phyloP scores from a whole-genome alignment of 441 rosid species.

The Aleurites moluccanus region DNA sequence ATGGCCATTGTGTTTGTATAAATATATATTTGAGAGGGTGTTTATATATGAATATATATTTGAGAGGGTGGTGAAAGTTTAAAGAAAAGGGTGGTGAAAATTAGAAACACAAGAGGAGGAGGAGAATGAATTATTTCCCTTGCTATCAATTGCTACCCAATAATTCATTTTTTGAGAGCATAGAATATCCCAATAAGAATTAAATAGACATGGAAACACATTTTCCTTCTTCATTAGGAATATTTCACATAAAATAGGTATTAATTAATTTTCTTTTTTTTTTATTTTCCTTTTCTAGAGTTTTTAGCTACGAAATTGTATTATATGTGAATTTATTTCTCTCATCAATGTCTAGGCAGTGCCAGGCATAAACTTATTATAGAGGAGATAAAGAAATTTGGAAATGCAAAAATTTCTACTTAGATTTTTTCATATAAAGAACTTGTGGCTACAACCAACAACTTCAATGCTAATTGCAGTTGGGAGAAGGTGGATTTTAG shows the following conservation, averaged over 20 bases:
- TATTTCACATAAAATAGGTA: slow-evolving; percentile 28
- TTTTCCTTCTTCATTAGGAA: slow-evolving; percentile 30
- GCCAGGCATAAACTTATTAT: slow-evolving; percentile 59
- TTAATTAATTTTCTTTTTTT: background rate
- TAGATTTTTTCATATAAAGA: slow-evolving; percentile 55
- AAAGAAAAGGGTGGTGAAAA: too few relatives aligned
- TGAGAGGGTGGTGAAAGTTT: background rate
- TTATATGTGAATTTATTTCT: too few relatives aligned
- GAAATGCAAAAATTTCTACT: slow-evolving; percentile 62
- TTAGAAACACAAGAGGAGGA: background rate
- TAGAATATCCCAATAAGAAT: background rate
- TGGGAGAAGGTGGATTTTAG: slow-evolving; percentile 95
- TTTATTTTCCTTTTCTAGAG: background rate
- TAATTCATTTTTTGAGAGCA: slow-evolving; percentile 1
- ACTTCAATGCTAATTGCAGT: slow-evolving; percentile 48
- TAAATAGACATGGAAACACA: background rate
- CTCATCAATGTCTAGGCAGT: slow-evolving; percentile 37
- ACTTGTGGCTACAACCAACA: slow-evolving; percentile 56
- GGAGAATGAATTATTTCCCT: slow-evolving; percentile 29
- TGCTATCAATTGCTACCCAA: slow-evolving; percentile 23
- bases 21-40: background rate
- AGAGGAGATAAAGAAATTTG: slow-evolving; percentile 56
- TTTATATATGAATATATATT: background rate
- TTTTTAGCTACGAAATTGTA: too few relatives aligned
- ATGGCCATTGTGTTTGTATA: background rate